phyloP scores from a whole-genome alignment of 495 filamentous ascomycete genomes.

The Mycothermus thermophilus region DNA sequence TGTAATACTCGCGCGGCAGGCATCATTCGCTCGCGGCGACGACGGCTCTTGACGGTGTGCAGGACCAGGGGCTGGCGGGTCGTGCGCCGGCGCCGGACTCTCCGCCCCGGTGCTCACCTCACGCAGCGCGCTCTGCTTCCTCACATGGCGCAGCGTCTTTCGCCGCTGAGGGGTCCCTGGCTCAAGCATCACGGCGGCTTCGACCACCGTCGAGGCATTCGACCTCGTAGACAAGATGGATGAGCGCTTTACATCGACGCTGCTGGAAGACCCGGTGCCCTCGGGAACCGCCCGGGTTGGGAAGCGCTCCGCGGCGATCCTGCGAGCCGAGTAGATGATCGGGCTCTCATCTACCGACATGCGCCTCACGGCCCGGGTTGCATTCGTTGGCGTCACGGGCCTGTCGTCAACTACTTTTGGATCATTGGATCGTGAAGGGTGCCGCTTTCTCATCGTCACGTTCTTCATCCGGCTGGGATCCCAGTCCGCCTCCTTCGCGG shows the following conservation, averaged over 20 bases:
- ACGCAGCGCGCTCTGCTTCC: conserved; percentile 40
- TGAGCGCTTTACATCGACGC: conserved; percentile 35
- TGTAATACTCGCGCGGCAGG: conserved; percentile 41
- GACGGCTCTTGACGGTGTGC: conserved; percentile 12
- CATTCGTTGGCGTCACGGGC: conserved; percentile 34
- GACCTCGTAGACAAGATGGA: conserved; percentile 49
- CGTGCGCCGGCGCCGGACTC: conserved; percentile 26
- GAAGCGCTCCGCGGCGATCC: conserved; percentile 17
- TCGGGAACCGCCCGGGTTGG: conserved; percentile 16
- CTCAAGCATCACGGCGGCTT: conserved; percentile 58
- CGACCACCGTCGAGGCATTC: conserved; percentile 51
- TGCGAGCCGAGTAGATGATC: conserved; percentile 26
- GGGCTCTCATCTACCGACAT: conserved; percentile 35
- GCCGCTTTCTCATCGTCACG: conserved; percentile 41
- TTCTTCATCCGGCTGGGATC: conserved; percentile 42
- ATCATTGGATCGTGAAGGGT: conserved; percentile 17
- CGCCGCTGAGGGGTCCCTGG: conserved; percentile 36
- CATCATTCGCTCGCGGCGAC: conserved; percentile 15
- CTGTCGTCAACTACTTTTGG: conserved; percentile 38
- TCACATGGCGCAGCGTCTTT: conserved; percentile 53
- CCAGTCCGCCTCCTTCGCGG: conserved; percentile 40
- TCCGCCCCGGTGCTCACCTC: too few species aligned
- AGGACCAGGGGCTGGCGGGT: conserved; percentile 16
- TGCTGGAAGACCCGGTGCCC: conserved; percentile 30
- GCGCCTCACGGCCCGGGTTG: conserved; percentile 33